These are phyloP conservation scores for Candida manassasensis DNA, from an alignment of 805 yeast species.

Conservation along the genomic window DNA sequence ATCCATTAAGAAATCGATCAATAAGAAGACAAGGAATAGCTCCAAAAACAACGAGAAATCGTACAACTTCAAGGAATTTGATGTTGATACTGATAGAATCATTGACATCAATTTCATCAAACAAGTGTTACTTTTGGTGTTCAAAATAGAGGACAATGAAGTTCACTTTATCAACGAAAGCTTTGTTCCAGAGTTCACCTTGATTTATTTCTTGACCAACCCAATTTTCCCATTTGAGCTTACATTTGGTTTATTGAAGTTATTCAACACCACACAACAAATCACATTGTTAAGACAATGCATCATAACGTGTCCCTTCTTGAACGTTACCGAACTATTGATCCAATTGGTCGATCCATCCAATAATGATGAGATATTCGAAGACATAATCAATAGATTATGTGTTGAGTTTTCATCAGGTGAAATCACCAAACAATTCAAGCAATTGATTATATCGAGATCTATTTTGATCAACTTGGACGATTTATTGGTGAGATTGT, in stretches of 20 bases:
- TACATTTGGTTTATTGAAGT: conserved; percentile 50
- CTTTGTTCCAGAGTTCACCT: conserved; percentile 51
- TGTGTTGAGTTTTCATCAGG: conserved; percentile 59
- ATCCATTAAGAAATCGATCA: conserved; percentile 16
- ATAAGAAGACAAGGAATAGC: conserved; percentile 7
- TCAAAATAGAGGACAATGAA: conserved; percentile 18
- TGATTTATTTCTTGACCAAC: conserved; percentile 77
- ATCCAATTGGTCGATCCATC: conserved; percentile 48
- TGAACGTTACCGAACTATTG: conserved; percentile 61
- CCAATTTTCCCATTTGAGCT: conserved; percentile 72
- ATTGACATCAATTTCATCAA: conserved; percentile 56
- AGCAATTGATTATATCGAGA: conserved; percentile 27
- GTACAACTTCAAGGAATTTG: conserved; percentile 43
- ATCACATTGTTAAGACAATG: conserved; percentile 77
- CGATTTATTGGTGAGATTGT: conserved; percentile 28
- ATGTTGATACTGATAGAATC: conserved; percentile 60
- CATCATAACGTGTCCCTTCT: conserved; percentile 68
- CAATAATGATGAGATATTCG: conserved; percentile 59
- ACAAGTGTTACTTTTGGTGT: conserved; percentile 39
- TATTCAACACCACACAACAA: conserved; percentile 37
- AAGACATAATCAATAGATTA: conserved; percentile 63
- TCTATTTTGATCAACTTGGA: conserved; percentile 29
- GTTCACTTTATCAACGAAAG: conserved; percentile 21
- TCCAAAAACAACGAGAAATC: conserved; percentile 7
- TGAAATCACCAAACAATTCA: conserved; percentile 49